Percentiles rank a stretch among this genome's conserved stretches.
Evolutionary conservation across 495 filamentous ascomycete genomes (phyloP).

Genomic region (Penicillium canescens): DNA sequence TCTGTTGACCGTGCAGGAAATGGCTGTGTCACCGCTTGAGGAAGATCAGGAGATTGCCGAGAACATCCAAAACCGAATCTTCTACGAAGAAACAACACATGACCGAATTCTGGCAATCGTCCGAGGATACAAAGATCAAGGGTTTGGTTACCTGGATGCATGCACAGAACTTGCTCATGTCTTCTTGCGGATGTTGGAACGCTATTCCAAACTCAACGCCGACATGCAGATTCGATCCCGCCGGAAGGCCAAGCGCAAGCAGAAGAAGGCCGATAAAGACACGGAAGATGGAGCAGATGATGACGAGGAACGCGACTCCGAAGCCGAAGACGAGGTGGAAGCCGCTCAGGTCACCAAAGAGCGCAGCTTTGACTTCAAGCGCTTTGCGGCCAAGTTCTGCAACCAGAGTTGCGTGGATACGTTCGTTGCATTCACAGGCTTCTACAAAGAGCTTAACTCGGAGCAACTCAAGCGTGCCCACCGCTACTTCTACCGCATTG

Average conservation of each 20-base stretch:
- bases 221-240: conserved; percentile 89
- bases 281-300: conserved; percentile 36
- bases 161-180: conserved; percentile 89
- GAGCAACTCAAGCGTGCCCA: conserved; percentile 90
- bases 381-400: conserved; percentile 78
- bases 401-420: conserved; percentile 86
- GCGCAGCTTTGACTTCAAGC: conserved; percentile 89
- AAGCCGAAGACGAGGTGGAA: conserved; percentile 70
- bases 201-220: conserved; percentile 90
- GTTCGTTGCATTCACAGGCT: conserved; percentile 76
- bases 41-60: conserved; percentile 98
- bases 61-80: conserved; percentile 93
- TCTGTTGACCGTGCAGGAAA: conserved; percentile 91
- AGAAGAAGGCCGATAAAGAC: conserved; percentile 52
- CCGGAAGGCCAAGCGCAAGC: conserved; percentile 65
- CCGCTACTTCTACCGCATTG: conserved; percentile 91
- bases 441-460: conserved; percentile 77
- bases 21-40: conserved; percentile 79
- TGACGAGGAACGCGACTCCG: conserved; percentile 61
- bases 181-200: conserved; percentile 88
- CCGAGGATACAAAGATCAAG: conserved; percentile 85
- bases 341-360: conserved; percentile 72
- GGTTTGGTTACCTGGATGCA: conserved; percentile 90
- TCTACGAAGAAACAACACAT: conserved; percentile 95
- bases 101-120: conserved; percentile 79